Evolutionary conservation across 495 filamentous ascomycete genomes (phyloP).

Genomic region (Aspergillus ellipticus): DNA sequence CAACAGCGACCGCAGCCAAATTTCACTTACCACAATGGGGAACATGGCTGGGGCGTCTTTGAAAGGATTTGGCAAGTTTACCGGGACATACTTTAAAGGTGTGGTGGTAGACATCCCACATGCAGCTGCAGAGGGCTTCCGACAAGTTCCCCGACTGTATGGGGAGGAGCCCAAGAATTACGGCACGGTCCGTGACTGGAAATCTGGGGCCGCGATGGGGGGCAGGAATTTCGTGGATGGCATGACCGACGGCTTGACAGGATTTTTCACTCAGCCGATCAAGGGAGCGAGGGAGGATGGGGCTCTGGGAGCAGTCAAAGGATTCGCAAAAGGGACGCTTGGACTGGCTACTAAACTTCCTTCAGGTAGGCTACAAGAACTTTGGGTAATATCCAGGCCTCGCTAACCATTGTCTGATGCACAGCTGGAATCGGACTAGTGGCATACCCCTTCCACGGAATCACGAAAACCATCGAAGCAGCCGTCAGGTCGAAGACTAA

Average conservation of each 20-base stretch:
- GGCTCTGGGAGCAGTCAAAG: conserved; percentile 57
- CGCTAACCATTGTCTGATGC: not conserved
- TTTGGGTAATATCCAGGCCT: too few species aligned
- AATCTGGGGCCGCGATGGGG: conserved; percentile 30
- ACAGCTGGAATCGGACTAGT: conserved; percentile 25
- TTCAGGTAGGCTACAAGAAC: conserved; percentile 31
- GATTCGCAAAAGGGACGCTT: conserved; percentile 70
- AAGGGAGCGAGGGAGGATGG: conserved; percentile 59
- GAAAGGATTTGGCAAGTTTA: conserved; percentile 32
- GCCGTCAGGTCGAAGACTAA: conserved; percentile 22
- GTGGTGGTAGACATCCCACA: conserved; percentile 62
- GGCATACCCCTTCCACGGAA: conserved; percentile 24
- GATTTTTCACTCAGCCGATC: conserved; percentile 62
- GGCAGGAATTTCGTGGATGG: conserved; percentile 63
- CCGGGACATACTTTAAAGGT: conserved; percentile 32
- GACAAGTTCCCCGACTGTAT: conserved; percentile 78
- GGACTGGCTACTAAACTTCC: conserved; percentile 65
- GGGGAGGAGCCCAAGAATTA: conserved; percentile 52
- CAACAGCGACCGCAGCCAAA: not conserved
- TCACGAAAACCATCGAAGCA: conserved; percentile 23
- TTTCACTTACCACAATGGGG: conserved; percentile 12
- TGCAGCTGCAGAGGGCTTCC: conserved; percentile 75
- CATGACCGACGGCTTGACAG: conserved; percentile 70
- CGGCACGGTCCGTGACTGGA: conserved; percentile 32
- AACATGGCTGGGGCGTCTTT: conserved; percentile 25